phyloP scores from a whole-genome alignment of 2,329 filamentous ascomycete genomes.

The Furcasterigmium sp. region DNA sequence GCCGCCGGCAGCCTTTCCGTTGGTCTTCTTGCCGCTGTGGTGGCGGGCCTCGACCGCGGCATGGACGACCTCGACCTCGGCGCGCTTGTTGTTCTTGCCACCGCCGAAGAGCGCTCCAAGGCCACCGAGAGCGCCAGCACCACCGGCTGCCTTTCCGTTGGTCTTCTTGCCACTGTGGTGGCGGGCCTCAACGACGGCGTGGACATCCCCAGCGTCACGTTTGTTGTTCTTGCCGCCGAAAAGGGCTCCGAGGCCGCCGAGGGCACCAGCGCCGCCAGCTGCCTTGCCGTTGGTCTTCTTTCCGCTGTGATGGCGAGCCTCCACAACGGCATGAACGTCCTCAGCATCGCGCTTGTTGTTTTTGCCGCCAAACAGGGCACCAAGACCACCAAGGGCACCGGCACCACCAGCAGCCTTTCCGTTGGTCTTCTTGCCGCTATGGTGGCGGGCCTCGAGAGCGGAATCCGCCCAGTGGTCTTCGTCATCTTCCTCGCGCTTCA shows the following conservation, averaged over 20 bases:
- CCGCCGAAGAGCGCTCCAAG: neutral
- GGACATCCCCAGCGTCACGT: neutral
- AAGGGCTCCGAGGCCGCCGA: neutral
- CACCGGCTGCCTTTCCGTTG: neutral
- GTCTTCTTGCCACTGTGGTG: conserved; percentile 2
- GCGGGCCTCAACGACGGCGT: neutral
- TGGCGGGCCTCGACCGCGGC: neutral
- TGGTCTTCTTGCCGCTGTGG: conserved; percentile 2
- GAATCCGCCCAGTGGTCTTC: too few species aligned
- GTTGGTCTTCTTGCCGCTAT: conserved; percentile 1
- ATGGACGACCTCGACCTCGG: neutral
- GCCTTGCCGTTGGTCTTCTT: conserved; percentile 2
- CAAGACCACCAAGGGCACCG: neutral
- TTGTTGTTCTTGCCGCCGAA: conserved; percentile 1
- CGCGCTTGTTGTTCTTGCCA: conserved; percentile 2
- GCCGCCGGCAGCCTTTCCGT: neutral
- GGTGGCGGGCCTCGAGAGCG: neutral
- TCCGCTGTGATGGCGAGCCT: conserved; percentile 1
- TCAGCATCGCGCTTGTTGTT: conserved; percentile 1
- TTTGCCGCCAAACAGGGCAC: neutral
- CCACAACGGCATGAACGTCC: neutral
- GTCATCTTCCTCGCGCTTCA: neutral
- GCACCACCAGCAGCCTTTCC: neutral
- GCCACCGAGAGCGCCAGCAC: neutral
- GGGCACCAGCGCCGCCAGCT: neutral